Conservation (phyloP, 495 filamentous ascomycete species). For the Penicillium samsonianum region DNA sequence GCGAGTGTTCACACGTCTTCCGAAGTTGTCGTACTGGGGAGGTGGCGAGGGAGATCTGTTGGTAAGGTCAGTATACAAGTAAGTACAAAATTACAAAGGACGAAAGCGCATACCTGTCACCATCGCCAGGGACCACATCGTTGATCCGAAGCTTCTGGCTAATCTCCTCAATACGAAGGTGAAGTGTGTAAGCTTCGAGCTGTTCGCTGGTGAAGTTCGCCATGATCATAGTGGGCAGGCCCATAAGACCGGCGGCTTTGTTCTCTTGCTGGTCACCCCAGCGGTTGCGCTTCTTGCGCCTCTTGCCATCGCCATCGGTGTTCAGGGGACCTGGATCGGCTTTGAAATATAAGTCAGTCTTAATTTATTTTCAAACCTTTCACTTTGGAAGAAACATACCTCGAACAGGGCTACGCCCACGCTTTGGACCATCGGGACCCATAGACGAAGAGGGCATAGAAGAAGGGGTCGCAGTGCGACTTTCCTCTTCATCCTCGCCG, state of each 20-base stretch:
- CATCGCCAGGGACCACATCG: slow-evolving; percentile 93
- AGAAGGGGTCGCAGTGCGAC: slow-evolving; percentile 58
- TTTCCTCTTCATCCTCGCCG: slow-evolving; percentile 62
- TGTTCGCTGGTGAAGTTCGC: slow-evolving; percentile 98
- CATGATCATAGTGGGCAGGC: slow-evolving; percentile 91
- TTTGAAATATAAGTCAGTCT: slow-evolving; percentile 17
- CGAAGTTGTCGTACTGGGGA: slow-evolving; percentile 98
- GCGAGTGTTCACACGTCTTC: slow-evolving; percentile 95
- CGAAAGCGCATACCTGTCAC: slow-evolving; percentile 70
- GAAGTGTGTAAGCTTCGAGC: slow-evolving; percentile 91
- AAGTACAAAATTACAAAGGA: slow-evolving; percentile 1
- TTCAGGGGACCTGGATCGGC: slow-evolving; percentile 45
- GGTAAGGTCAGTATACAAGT: neutral
- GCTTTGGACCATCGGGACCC: slow-evolving; percentile 52
- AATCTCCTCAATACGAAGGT: slow-evolving; percentile 96
- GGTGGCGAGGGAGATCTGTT: slow-evolving; percentile 89
- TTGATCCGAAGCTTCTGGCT: slow-evolving; percentile 98
- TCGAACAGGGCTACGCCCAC: slow-evolving; percentile 74
- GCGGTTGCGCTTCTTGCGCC: slow-evolving; percentile 95
- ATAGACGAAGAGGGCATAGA: slow-evolving; percentile 42
- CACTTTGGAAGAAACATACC: slow-evolving; percentile 43
- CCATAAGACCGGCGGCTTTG: slow-evolving; percentile 97
- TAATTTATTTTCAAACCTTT: neutral
- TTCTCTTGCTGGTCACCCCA: slow-evolving; percentile 97
- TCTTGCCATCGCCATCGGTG: slow-evolving; percentile 66